A percentile compares a stretch with the other conserved stretches of the same genome.
These are phyloP conservation scores for Suillus clintonianus DNA, from an alignment of 768 basidiomycete species.

Conservation along the genomic window DNA sequence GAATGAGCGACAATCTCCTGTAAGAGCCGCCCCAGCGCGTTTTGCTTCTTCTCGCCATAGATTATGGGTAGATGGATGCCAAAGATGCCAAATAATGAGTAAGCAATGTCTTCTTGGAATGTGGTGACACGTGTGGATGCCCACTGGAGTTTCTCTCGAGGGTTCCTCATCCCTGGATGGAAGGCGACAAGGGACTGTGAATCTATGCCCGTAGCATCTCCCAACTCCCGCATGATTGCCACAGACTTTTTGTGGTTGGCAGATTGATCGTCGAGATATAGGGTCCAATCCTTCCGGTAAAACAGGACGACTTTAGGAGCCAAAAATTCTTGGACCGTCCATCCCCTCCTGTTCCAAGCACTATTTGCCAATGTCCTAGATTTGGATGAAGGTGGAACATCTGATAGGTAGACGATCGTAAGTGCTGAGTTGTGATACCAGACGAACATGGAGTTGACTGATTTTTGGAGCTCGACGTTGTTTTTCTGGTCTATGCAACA, in stretches of 20 bases:
- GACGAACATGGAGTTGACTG: constrained; percentile 30
- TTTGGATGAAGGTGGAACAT: constrained; percentile 9
- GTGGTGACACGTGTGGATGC: neutral
- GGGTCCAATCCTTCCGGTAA: constrained; percentile 23
- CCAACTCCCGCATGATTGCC: neutral
- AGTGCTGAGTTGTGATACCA: constrained; percentile 27
- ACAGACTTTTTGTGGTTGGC: neutral
- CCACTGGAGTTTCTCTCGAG: neutral
- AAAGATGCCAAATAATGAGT: neutral
- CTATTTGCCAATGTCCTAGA: neutral
- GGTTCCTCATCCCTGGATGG: neutral
- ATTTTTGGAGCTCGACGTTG: constrained; percentile 24
- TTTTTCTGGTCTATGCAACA: constrained; percentile 28
- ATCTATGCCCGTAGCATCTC: neutral
- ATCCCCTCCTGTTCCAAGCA: constrained; percentile 23
- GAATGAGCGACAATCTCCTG: constrained; percentile 9
- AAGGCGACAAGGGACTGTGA: neutral
- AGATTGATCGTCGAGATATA: neutral
- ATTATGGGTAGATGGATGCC: neutral
- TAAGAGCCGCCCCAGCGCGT: constrained; percentile 6
- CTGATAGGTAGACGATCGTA: constrained; percentile 27
- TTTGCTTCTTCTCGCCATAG: neutral
- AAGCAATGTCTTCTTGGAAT: neutral
- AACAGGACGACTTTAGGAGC: constrained; percentile 28
- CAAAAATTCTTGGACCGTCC: constrained; percentile 30